These are phyloP conservation scores for Didymosphaeria variabile DNA, from an alignment of 2,329 filamentous ascomycete species.

Conservation along the genomic window DNA sequence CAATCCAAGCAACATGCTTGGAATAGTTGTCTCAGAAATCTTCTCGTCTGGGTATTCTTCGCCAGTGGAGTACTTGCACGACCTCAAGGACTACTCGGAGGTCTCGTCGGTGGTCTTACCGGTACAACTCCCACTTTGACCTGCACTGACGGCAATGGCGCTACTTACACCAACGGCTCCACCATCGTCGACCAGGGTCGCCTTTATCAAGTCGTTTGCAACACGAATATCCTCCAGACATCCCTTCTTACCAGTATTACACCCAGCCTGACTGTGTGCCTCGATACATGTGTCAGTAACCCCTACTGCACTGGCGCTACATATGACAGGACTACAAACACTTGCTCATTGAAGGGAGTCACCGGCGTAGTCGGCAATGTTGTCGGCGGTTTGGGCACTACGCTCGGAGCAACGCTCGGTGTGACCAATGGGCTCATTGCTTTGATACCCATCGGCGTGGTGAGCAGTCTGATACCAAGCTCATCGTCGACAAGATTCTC, in stretches of 20 bases:
- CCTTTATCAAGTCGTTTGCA: constrained; percentile 23
- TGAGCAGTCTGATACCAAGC: neutral
- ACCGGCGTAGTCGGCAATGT: neutral
- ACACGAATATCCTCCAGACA: constrained; percentile 15
- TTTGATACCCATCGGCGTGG: constrained; percentile 7
- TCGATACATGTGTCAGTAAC: constrained; percentile 15
- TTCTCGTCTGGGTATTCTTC: neutral
- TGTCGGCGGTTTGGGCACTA: neutral
- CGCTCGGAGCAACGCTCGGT: constrained; percentile 1
- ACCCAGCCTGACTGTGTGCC: constrained; percentile 15
- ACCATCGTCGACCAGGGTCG: constrained; percentile 10
- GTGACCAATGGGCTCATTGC: constrained; percentile 12
- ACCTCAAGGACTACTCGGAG: constrained; percentile 17
- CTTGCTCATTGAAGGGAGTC: constrained; percentile 20
- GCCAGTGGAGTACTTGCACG: constrained; percentile 4
- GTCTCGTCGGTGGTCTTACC: constrained; percentile 5
- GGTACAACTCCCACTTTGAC: constrained; percentile 11
- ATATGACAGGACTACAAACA: constrained; percentile 14
- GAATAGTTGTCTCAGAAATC: neutral
- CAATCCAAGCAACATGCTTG: constrained; percentile 1
- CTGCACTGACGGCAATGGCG: constrained; percentile 21
- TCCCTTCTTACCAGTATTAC: constrained; percentile 8
- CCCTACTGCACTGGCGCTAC: constrained; percentile 21
- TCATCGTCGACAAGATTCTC: neutral
- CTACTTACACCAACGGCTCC: constrained; percentile 20